Evolutionary conservation across 1,284 basidiomycete species (phyloP).

Genomic region (Marasmius fiardii): DNA sequence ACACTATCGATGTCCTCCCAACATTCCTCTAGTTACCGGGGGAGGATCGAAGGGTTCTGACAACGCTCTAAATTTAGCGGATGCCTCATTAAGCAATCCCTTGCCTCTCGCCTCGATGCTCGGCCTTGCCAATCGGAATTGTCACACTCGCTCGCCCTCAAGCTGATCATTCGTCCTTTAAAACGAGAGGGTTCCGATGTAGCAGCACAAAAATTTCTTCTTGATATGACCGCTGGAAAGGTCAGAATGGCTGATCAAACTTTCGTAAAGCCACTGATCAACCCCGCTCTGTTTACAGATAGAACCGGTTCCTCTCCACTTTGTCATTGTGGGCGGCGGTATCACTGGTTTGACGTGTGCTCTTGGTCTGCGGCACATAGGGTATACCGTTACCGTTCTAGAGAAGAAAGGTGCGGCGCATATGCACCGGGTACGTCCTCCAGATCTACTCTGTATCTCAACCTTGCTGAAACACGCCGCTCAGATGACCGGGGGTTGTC

Average conservation of each 20-base stretch:
- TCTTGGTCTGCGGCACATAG: slow-evolving; percentile 47
- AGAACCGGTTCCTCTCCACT: slow-evolving; percentile 26
- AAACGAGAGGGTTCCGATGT: no score
- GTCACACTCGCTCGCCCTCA: no score
- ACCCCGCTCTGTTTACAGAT: not conserved
- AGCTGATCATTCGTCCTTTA: no score
- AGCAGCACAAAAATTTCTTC: no score
- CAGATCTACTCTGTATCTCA: not conserved
- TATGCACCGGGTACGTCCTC: slow-evolving; percentile 13
- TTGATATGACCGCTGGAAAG: not conserved
- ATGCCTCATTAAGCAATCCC: no score
- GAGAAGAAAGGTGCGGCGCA: slow-evolving; percentile 37
- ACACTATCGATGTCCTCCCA: no score
- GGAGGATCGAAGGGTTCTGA: no score
- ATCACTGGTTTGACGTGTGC: slow-evolving; percentile 55
- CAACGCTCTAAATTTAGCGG: no score
- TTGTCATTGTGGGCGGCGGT: slow-evolving; percentile 49
- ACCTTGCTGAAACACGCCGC: slow-evolving; percentile 15
- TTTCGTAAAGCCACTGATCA: not conserved
- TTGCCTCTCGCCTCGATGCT: no score
- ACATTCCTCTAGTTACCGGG: no score
- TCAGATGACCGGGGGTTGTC: slow-evolving; percentile 36
- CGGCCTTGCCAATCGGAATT: no score
- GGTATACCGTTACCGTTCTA: slow-evolving; percentile 51
- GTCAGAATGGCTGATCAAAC: not conserved